Evolutionary conservation across 2,329 filamentous ascomycete species (phyloP).

Genomic region (Botrytis pseudocinerea): DNA sequence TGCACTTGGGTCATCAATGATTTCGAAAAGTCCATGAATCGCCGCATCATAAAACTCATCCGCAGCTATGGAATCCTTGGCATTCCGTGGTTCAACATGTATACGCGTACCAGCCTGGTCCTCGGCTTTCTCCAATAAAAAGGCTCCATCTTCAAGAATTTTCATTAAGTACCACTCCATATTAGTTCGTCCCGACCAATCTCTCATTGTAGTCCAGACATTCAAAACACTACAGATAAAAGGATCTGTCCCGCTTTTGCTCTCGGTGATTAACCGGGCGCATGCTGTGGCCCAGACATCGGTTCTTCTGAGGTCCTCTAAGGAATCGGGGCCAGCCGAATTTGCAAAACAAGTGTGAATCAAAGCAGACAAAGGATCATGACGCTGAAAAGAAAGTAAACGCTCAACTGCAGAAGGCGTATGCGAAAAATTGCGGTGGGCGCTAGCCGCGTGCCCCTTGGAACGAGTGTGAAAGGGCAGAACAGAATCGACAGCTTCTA

Average conservation of each 20-base stretch:
- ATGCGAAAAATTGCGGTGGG: constrained; percentile 49
- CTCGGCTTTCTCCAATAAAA: constrained; percentile 82
- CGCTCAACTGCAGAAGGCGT: constrained; percentile 72
- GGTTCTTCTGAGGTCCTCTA: constrained; percentile 75
- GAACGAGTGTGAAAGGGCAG: constrained; percentile 64
- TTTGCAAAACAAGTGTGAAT: constrained; percentile 89
- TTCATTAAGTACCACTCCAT: constrained; percentile 96
- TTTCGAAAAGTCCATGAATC: constrained; percentile 76
- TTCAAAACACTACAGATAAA: constrained; percentile 84
- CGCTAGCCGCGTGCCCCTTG: constrained; percentile 48
- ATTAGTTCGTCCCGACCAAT: constrained; percentile 86
- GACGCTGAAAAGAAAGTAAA: constrained; percentile 83
- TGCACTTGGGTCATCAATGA: constrained; percentile 80
- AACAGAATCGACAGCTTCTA: constrained; percentile 82
- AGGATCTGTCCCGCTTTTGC: constrained; percentile 73
- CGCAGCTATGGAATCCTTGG: constrained; percentile 77
- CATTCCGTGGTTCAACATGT: constrained; percentile 70
- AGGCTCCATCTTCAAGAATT: constrained; percentile 88
- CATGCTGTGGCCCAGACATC: constrained; percentile 88
- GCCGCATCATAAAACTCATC: constrained; percentile 88
- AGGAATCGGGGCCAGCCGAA: constrained; percentile 76
- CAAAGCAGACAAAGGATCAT: constrained; percentile 80
- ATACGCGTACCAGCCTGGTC: constrained; percentile 72
- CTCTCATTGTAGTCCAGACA: constrained; percentile 80
- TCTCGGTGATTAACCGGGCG: constrained; percentile 76